Evolutionary conservation across 1,139 yeast genomes (phyloP).

Genomic region (Protomyces gravidus): DNA sequence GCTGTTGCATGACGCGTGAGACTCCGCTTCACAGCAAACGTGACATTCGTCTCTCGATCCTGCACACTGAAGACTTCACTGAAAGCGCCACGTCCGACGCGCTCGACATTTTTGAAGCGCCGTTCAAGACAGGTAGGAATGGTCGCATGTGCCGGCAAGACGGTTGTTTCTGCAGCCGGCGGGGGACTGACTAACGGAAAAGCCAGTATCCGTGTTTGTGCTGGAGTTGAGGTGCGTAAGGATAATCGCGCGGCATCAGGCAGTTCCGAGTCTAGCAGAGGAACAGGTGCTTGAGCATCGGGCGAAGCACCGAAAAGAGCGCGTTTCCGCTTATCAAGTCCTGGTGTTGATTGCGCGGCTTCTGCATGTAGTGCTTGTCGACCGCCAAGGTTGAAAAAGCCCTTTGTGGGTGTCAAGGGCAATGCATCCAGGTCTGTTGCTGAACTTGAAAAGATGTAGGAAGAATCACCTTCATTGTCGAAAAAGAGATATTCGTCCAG

Average conservation of each 20-base stretch:
- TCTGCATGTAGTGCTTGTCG: not conserved
- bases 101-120: conserved; percentile 66
- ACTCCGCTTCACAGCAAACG: conserved; percentile 80
- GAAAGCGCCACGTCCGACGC: conserved; percentile 82
- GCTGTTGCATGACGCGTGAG: conserved; percentile 55
- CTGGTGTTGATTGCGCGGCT: not conserved
- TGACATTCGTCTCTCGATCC: conserved; percentile 42
- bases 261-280: not conserved
- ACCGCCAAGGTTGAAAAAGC: conserved; percentile 2
- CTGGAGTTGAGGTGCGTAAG: conserved; percentile 11
- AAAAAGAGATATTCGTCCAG: conserved; percentile 15
- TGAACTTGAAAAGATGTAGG: conserved; percentile 20
- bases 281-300: not conserved
- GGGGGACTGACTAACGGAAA: not conserved
- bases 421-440: conserved; percentile 20
- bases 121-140: conserved; percentile 40
- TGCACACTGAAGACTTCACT: conserved; percentile 76
- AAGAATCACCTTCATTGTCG: conserved; percentile 22
- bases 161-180: not conserved
- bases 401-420: conserved; percentile 21
- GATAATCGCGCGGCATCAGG: not conserved
- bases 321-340: not conserved
- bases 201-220: not conserved
- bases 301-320: not conserved
- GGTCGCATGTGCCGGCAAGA: not conserved